Conservation (phyloP, 192 early-diverging fungal genomes). For the Coemansia sp. region DNA sequence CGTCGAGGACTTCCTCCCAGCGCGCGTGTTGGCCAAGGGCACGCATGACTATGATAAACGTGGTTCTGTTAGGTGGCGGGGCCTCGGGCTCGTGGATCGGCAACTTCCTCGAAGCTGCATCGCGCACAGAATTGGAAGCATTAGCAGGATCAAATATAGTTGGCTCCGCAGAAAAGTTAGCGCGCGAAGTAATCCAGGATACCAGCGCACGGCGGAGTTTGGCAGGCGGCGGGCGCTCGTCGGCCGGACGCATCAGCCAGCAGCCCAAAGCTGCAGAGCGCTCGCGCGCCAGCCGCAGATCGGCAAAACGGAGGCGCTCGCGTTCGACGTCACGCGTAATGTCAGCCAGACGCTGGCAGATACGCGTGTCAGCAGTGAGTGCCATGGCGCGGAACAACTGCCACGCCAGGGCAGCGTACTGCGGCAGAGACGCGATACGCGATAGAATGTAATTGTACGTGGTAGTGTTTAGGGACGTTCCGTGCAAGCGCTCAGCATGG, state of each 20-base stretch:
- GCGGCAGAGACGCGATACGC: background rate
- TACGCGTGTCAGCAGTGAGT: slow-evolving; percentile 9
- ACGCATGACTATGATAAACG: slow-evolving; percentile 38
- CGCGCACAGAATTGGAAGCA: background rate
- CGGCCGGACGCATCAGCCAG: slow-evolving; percentile 16
- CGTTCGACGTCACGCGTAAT: background rate
- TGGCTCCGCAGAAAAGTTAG: slow-evolving; percentile 24
- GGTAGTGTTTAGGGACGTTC: slow-evolving; percentile 9
- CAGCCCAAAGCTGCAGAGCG: slow-evolving; percentile 1
- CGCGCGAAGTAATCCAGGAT: slow-evolving; percentile 34
- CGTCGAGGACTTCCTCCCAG: slow-evolving; percentile 22
- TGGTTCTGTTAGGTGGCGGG: slow-evolving; percentile 31
- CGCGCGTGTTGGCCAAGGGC: slow-evolving; percentile 13
- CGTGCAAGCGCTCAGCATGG: slow-evolving; percentile 23
- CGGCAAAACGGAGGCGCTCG: slow-evolving; percentile 11
- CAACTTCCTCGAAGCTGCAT: too few relatives aligned
- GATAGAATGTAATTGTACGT: slow-evolving; percentile 34
- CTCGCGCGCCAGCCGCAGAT: slow-evolving; percentile 14
- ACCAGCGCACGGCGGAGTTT: slow-evolving; percentile 16
- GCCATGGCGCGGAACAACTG: slow-evolving; percentile 24
- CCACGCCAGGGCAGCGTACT: background rate
- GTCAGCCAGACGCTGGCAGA: slow-evolving; percentile 6
- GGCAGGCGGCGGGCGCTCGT: slow-evolving; percentile 12
- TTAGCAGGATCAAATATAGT: slow-evolving; percentile 7
- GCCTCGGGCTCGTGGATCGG: background rate